Conservation (phyloP, 148 eudicot species). For the Cornus controversa region DNA sequence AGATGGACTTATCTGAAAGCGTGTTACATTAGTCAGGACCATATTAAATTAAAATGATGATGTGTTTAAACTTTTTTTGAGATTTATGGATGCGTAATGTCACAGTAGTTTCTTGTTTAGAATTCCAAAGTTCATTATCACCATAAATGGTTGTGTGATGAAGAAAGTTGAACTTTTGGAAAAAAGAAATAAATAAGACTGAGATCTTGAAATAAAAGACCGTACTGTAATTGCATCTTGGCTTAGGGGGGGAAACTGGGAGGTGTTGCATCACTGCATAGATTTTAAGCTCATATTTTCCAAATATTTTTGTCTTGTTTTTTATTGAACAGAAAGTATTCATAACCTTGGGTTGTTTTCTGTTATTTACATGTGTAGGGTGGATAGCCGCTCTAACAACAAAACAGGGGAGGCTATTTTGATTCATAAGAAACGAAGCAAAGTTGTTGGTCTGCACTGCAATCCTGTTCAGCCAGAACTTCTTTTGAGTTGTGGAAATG, state of each 20-base stretch:
- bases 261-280: background rate
- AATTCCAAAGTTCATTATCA: background rate
- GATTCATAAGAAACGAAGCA: slow-evolving; percentile 90
- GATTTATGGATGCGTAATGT: background rate
- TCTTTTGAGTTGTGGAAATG: slow-evolving; percentile 92
- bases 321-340: background rate
- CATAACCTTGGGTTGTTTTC: background rate
- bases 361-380: slow-evolving; percentile 35
- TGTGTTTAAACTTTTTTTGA: background rate
- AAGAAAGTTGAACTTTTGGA: background rate
- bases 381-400: slow-evolving; percentile 71
- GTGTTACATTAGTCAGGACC: background rate
- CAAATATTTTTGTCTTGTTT: background rate
- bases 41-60: background rate
- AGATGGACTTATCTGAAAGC: too few species aligned
- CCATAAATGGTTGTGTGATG: background rate
- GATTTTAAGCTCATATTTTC: background rate
- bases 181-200: background rate
- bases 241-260: too few species aligned
- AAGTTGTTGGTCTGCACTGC: slow-evolving; percentile 91
- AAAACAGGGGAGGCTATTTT: slow-evolving; percentile 50
- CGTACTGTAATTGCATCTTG: background rate
- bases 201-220: background rate
- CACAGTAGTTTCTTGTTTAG: too few species aligned
- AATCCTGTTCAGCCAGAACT: slow-evolving; percentile 97